A percentile compares a stretch with the other conserved stretches of the same genome.
Conservation (phyloP, 2,329 filamentous ascomycete species). For the Dothideomycetes sp. region DNA sequence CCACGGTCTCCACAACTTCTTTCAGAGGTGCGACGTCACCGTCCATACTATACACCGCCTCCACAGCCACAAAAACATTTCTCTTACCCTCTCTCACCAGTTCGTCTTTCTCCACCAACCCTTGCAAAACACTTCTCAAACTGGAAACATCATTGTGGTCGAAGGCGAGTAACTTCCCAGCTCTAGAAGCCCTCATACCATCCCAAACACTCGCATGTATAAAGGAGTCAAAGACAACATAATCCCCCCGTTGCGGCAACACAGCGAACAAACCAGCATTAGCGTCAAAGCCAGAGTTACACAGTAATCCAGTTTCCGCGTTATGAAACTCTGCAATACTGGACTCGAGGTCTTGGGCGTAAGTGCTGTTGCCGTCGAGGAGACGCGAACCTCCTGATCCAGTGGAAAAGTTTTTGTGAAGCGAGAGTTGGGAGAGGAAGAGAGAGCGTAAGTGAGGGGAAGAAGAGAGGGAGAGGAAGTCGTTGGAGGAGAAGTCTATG, state of each 20-base stretch:
- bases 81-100: slow-evolving; percentile 29
- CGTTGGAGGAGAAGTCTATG: slow-evolving; percentile 56
- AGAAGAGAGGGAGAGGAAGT: slow-evolving; percentile 52
- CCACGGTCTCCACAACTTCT: slow-evolving; percentile 50
- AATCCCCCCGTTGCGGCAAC: slow-evolving; percentile 38
- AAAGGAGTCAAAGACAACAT: slow-evolving; percentile 62
- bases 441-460: slow-evolving; percentile 38
- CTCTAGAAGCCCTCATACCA: slow-evolving; percentile 60
- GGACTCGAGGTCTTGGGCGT: slow-evolving; percentile 50
- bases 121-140: slow-evolving; percentile 25
- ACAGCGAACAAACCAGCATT: slow-evolving; percentile 40
- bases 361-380: slow-evolving; percentile 55
- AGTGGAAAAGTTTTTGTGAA: slow-evolving; percentile 34
- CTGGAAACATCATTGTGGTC: slow-evolving; percentile 45
- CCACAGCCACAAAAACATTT: slow-evolving; percentile 60
- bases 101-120: slow-evolving; percentile 23
- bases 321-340: slow-evolving; percentile 53
- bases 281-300: slow-evolving; percentile 48
- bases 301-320: slow-evolving; percentile 48
- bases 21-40: slow-evolving; percentile 60
- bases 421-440: slow-evolving; percentile 40
- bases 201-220: slow-evolving; percentile 74
- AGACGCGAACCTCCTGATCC: slow-evolving; percentile 53
- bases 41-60: slow-evolving; percentile 71
- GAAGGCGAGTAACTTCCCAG: slow-evolving; percentile 42